A percentile compares a stretch with the other conserved stretches of the same genome.
These are phyloP conservation scores for Coniferiporia sulphurascens DNA, from an alignment of 1,284 basidiomycete genomes.

Conservation along the genomic window DNA sequence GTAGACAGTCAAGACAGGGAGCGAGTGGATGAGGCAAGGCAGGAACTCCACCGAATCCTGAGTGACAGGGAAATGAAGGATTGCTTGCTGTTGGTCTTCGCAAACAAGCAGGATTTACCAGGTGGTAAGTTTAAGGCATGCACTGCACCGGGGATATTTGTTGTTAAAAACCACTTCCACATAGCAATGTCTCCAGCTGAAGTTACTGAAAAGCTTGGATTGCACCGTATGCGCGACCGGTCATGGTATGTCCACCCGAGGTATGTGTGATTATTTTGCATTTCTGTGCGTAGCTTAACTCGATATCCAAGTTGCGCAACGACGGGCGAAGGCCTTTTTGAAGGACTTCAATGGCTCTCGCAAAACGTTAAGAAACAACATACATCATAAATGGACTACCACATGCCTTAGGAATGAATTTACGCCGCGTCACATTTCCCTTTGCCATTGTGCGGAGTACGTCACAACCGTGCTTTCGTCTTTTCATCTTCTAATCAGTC, in stretches of 20 bases:
- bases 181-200: constrained; percentile 98
- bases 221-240: constrained; percentile 94
- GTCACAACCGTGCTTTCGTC: neutral
- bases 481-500: constrained; percentile 3
- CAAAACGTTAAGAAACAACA: constrained; percentile 89
- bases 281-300: neutral
- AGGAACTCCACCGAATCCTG: constrained; percentile 95
- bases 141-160: constrained; percentile 3
- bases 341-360: constrained; percentile 94
- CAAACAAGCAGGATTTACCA: constrained; percentile 99
- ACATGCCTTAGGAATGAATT: neutral
- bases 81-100: constrained; percentile 94
- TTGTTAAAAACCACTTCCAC: constrained; percentile 10
- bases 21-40: constrained; percentile 93
- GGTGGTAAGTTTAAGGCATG: constrained; percentile 60
- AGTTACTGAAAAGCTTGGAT: constrained; percentile 94
- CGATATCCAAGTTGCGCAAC: constrained; percentile 76
- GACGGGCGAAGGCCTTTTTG: constrained; percentile 91
- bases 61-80: constrained; percentile 99
- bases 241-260: constrained; percentile 99
- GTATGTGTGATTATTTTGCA: constrained; percentile 39
- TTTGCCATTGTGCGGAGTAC: constrained; percentile 1
- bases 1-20: constrained; percentile 90
- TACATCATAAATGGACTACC: constrained; percentile 44
- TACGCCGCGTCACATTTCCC: neutral